These are phyloP conservation scores for Chrysosporium keratinophilum DNA, from an alignment of 2,329 filamentous ascomycete genomes.

Conservation along the genomic window DNA sequence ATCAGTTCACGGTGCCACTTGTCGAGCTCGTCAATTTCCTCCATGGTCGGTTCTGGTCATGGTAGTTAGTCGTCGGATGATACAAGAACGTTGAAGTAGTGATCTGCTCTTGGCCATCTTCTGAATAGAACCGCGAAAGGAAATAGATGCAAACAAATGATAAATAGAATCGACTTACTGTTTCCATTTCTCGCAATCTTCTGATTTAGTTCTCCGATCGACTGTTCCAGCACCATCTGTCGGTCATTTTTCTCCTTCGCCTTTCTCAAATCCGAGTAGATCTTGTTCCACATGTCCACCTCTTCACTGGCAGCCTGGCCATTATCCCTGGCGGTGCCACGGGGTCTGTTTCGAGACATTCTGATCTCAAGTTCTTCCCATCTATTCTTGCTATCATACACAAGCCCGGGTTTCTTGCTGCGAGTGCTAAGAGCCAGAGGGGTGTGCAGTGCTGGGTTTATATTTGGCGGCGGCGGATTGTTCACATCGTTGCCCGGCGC, in stretches of 20 bases:
- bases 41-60: slow-evolving; percentile 27
- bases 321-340: slow-evolving; percentile 33
- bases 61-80: slow-evolving; percentile 16
- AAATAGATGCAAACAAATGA: background rate
- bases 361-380: slow-evolving; percentile 7
- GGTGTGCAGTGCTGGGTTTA: background rate
- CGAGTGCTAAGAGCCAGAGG: slow-evolving; percentile 7
- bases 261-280: slow-evolving; percentile 34
- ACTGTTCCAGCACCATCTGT: slow-evolving; percentile 30
- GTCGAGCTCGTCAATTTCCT: slow-evolving; percentile 37
- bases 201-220: slow-evolving; percentile 35
- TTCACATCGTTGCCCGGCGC: background rate
- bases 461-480: background rate
- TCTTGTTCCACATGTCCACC: slow-evolving; percentile 38
- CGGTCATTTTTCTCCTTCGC: slow-evolving; percentile 37
- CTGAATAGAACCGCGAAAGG: background rate
- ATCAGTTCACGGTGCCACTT: slow-evolving; percentile 37
- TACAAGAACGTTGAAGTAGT: background rate
- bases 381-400: background rate
- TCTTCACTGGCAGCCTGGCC: slow-evolving; percentile 37
- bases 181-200: slow-evolving; percentile 35
- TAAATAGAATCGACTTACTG: slow-evolving; percentile 27
- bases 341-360: slow-evolving; percentile 37
- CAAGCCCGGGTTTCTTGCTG: background rate
- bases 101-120: too few relatives aligned